These are phyloP conservation scores for Metarhizium album DNA, from an alignment of 2,329 filamentous ascomycete genomes.

Conservation along the genomic window DNA sequence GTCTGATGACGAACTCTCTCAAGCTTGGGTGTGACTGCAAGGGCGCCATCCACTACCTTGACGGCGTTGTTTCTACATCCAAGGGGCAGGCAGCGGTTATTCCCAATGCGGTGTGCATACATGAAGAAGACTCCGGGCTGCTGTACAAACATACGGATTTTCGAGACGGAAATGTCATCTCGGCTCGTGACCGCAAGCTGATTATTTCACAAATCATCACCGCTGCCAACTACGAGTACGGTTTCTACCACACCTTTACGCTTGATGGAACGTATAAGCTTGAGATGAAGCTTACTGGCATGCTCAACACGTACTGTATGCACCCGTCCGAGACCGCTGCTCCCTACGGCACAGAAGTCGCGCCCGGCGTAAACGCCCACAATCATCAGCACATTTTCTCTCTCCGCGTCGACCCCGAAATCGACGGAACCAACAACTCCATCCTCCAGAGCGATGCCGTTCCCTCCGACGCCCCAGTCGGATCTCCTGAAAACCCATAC, in stretches of 20 bases:
- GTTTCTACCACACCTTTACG: conserved; percentile 27
- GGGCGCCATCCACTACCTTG: conserved; percentile 41
- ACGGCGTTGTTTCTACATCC: conserved; percentile 24
- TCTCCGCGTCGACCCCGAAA: conserved; percentile 53
- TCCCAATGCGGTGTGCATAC: conserved; percentile 36
- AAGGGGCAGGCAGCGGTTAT: conserved; percentile 53
- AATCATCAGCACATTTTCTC: conserved; percentile 64
- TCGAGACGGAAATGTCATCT: conserved; percentile 46
- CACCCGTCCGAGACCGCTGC: conserved; percentile 20
- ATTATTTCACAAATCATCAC: conserved; percentile 56
- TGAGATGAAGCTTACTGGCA: conserved; percentile 44
- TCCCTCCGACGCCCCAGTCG: conserved; percentile 49
- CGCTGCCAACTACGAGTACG: conserved; percentile 54
- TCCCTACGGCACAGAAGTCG: conserved; percentile 53
- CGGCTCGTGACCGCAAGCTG: conserved; percentile 46
- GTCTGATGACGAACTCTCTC: conserved; percentile 56
- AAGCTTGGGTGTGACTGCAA: conserved; percentile 51
- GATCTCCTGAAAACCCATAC: conserved; percentile 58
- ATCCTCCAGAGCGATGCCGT: conserved; percentile 62
- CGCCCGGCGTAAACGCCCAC: conserved; percentile 50
- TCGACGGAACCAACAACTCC: conserved; percentile 51
- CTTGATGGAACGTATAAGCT: conserved; percentile 56
- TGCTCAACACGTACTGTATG: conserved; percentile 33
- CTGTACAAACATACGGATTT: conserved; percentile 56
- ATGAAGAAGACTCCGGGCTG: conserved; percentile 40